phyloP scores from a whole-genome alignment of 495 filamentous ascomycete species.

The Cladorrhinum samala region DNA sequence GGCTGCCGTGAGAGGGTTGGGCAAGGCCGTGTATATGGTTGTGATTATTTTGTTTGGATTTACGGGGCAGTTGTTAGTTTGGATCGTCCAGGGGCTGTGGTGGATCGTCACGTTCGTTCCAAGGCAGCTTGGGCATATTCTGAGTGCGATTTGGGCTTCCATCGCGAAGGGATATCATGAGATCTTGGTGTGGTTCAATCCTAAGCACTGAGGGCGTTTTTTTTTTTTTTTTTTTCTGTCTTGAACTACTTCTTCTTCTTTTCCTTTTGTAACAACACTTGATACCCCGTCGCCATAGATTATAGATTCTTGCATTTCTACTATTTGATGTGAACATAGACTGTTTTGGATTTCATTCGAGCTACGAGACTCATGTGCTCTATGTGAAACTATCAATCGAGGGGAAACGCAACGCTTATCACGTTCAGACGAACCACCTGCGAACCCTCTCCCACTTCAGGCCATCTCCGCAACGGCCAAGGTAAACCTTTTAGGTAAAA shows the following conservation, averaged over 20 bases:
- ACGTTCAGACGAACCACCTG: too few species aligned
- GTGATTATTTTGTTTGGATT: constrained; percentile 28
- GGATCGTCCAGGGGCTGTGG: constrained; percentile 18
- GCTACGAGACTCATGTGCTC: too few species aligned
- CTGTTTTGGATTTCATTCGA: too few species aligned
- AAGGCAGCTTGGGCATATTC: constrained; percentile 27
- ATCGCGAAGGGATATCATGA: constrained; percentile 33
- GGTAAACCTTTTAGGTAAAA: not conserved
- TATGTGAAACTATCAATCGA: too few species aligned
- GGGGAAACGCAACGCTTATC: too few species aligned
- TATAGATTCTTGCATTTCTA: not conserved
- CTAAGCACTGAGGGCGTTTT: constrained; percentile 24
- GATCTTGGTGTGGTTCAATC: constrained; percentile 36
- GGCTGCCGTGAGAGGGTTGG: constrained; percentile 18
- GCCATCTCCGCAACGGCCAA: too few species aligned
- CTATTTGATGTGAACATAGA: too few species aligned
- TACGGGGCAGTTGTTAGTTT: constrained; percentile 24
- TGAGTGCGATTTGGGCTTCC: constrained; percentile 24
- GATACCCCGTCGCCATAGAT: constrained; percentile 1
- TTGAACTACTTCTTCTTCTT: not conserved
- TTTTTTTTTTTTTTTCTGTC: constrained; percentile 1
- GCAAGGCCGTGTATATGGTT: constrained; percentile 16
- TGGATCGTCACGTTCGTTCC: constrained; percentile 30
- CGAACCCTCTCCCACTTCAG: too few species aligned
- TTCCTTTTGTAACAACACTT: not conserved